Conservation (phyloP, 1,139 yeast genomes). For the Saccharomyces uvarum region DNA sequence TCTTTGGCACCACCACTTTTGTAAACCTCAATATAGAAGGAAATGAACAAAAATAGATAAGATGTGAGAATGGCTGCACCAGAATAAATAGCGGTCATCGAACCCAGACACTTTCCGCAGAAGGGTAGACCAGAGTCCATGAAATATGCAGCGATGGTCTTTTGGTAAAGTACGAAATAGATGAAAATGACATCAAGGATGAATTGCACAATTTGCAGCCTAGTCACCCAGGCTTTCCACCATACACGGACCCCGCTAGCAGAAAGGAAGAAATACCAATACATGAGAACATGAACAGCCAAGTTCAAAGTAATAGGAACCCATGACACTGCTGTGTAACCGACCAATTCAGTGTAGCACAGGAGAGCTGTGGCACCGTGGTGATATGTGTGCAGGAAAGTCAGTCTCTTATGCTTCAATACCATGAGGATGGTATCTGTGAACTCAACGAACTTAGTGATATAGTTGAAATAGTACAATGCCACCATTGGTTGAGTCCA, state of each 20-base stretch:
- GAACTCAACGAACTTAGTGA: constrained; percentile 65
- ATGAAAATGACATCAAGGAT: constrained; percentile 66
- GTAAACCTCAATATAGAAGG: constrained; percentile 71
- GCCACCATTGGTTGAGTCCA: constrained; percentile 68
- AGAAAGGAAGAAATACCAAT: constrained; percentile 76
- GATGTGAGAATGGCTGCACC: constrained; percentile 71
- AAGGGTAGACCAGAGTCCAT: constrained; percentile 37
- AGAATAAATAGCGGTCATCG: constrained; percentile 62
- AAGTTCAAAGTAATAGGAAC: constrained; percentile 67
- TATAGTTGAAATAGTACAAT: constrained; percentile 65
- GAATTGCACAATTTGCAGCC: constrained; percentile 74
- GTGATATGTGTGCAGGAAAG: constrained; percentile 74
- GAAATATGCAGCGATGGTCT: constrained; percentile 13
- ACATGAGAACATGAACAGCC: constrained; percentile 77
- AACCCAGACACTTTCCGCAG: constrained; percentile 71
- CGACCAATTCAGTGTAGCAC: constrained; percentile 72
- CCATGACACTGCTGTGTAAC: constrained; percentile 73
- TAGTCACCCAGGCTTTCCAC: constrained; percentile 90
- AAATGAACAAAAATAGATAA: constrained; percentile 63
- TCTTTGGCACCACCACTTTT: constrained; percentile 47
- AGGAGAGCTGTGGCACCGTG: constrained; percentile 80
- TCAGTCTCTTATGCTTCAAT: constrained; percentile 64
- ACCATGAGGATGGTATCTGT: constrained; percentile 72
- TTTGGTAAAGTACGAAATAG: constrained; percentile 68
- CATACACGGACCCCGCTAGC: constrained; percentile 80